phyloP scores from a whole-genome alignment of 2,329 filamentous ascomycete species.

The Helicocarpus griseus region DNA sequence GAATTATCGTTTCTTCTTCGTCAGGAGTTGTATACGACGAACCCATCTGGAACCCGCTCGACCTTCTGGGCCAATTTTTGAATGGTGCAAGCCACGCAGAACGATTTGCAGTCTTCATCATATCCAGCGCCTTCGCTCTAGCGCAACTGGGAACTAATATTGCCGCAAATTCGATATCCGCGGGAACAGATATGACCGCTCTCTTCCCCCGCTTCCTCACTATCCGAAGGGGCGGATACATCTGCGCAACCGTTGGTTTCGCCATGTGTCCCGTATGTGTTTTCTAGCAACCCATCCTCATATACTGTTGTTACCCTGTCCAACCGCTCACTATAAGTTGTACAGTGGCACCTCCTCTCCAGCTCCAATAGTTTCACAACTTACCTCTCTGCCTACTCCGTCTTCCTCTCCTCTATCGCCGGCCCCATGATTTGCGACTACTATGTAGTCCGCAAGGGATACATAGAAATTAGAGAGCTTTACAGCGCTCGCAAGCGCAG shows the following conservation, averaged over 20 bases:
- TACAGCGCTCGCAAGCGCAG: constrained; percentile 55
- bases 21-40: constrained; percentile 53
- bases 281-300: neutral
- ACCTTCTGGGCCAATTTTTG: constrained; percentile 57
- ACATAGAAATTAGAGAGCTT: constrained; percentile 65
- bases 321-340: neutral
- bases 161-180: constrained; percentile 75
- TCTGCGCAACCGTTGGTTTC: constrained; percentile 69
- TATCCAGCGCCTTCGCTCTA: constrained; percentile 60
- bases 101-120: constrained; percentile 67
- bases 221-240: constrained; percentile 78
- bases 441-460: constrained; percentile 74
- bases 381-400: constrained; percentile 83
- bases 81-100: constrained; percentile 58
- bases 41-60: constrained; percentile 64
- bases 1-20: constrained; percentile 68
- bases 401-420: constrained; percentile 87
- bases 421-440: constrained; percentile 88
- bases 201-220: constrained; percentile 70
- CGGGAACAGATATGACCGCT: constrained; percentile 73
- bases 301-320: no score
- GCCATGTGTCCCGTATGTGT: constrained; percentile 65
- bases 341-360: constrained; percentile 56
- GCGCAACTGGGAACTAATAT: constrained; percentile 83
- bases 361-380: constrained; percentile 76